phyloP scores from a whole-genome alignment of 2,329 filamentous ascomycete genomes.

The Colletotrichum lini region DNA sequence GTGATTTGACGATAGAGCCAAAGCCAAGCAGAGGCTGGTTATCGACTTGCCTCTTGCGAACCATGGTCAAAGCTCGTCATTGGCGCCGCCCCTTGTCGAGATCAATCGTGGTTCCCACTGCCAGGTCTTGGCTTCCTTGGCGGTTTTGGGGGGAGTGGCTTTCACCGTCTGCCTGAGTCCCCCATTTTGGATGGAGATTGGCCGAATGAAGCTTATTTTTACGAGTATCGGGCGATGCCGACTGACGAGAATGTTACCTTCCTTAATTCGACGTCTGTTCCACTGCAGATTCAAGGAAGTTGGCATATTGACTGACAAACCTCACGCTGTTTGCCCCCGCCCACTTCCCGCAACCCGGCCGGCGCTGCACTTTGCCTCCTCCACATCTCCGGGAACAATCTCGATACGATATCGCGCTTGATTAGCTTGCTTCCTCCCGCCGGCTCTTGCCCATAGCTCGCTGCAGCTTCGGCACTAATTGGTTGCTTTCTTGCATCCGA shows the following conservation, averaged over 20 bases:
- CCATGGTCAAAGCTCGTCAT: constrained; percentile 7
- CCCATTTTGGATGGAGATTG: constrained; percentile 22
- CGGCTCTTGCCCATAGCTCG: too few relatives aligned
- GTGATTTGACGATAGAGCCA: background rate
- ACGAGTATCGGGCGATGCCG: constrained; percentile 29
- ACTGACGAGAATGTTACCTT: constrained; percentile 36
- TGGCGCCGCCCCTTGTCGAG: constrained; percentile 16
- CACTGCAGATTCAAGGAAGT: constrained; percentile 16
- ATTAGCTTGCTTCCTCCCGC: too few relatives aligned
- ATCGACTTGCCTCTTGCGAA: constrained; percentile 35
- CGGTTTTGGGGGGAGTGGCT: background rate
- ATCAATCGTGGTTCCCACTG: constrained; percentile 25
- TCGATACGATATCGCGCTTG: too few relatives aligned
- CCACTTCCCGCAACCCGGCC: background rate
- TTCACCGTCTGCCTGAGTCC: background rate
- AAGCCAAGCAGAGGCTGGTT: constrained; percentile 5
- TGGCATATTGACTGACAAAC: background rate
- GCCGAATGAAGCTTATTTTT: constrained; percentile 34
- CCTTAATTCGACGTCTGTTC: constrained; percentile 30
- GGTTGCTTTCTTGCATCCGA: too few relatives aligned
- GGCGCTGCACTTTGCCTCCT: background rate
- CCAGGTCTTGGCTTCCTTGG: constrained; percentile 24
- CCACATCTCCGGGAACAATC: background rate
- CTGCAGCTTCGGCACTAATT: too few relatives aligned
- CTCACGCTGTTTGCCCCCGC: background rate